Base-by-base conservation (phyloP, 2,329 filamentous ascomycete genomes). In the Purpureocillium takamizusanense region DNA sequence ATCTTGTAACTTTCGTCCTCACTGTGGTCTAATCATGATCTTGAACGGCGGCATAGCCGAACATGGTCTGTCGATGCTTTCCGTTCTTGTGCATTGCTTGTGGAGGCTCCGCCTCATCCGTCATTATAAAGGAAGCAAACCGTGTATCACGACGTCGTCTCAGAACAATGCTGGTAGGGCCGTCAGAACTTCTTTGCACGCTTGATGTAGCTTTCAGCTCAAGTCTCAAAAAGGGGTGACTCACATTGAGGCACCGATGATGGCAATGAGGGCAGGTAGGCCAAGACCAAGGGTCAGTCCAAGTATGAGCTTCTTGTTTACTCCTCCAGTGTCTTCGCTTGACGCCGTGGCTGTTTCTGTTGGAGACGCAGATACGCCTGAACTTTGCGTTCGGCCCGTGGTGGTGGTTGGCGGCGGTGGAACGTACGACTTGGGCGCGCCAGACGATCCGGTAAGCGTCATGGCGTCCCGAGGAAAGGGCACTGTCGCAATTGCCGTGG, bases 241-340 rank as follows among this genome's bases (percentile, higher is more conserved):
- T 54, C 49, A 64, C 61, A 55, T 49, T 39, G 55, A 38, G 6
- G 41, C 50, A 0, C 40, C 55, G 29, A 59, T 39, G 4, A 55
- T 40, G 4, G 48, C 59, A 7, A 54, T 41, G 3, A 73, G 16
- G 3, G 63, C 45, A 0, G 66, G 61, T 0, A 68, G 51, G 2
- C 66, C 67, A 9, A 69, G 36, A 1, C 71, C 70, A 2, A 74
- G 61, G 31, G 60, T 62, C 2, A 73, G 48, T 4, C 72, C 71
- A 18, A 74, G 57, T 33, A 74, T 65, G 27, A 72, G 38, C 16
- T 62, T 62, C 23, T 64, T 69, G n/a, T 56, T 58, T 3, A 63
- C 58, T 0, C 65, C 62, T 2, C 51, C 41, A 1, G 54, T 51
- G 23, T 51, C 43, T 0, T 48, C 53, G 4, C 57, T 40, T 25